Base-by-base conservation (phyloP, 2,329 filamentous ascomycete genomes). In the Aspergillus proliferans region DNA sequence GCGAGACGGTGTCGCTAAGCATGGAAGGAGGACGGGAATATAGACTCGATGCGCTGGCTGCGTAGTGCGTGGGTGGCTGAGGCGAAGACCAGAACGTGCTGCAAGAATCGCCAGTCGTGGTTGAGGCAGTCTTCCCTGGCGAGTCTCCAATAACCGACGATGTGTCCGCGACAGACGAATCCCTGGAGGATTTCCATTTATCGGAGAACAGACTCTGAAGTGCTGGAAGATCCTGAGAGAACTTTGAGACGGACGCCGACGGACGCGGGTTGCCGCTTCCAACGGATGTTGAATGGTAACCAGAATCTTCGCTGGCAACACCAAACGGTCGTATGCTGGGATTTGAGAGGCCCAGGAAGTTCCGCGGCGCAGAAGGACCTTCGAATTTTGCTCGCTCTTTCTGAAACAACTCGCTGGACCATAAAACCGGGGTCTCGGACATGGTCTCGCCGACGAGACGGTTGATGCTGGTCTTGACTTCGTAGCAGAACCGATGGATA, bases 1-100 rank as follows among this genome's bases (percentile, higher is more conserved):
- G 67, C 41, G 59, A 61, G 50, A 56, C 58, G 28, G 55, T 64
- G 51, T 71, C 71, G 49, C 63, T 71, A 46, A 71, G 64, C 62
- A 71, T 66, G 3, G 71, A 73, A 1, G 69, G 65, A 6, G 70
- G 70, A 3, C 71, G 65, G 3, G 72, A 75, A 39, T 69, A 78
- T 65, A 67, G 78, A 71, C 65, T 88, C 64, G 71, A 85, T 65
- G 77, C 73, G 52, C 76, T 82, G 0, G 83, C 80, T 1, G 86
- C 83, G 30, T 82, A 82, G 52, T 84, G 79, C 0, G 81, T 76
- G 46, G 80, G 75, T 0, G 83, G 83, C 51, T 88, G 85, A 58
- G 92, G 90, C 0, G 88, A 88, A 2, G 91, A 95, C 89, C 90
- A 96, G 64, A 92, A 94, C 0, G 89, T 93, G 14, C 83, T 83